Evolutionary conservation across 2,329 filamentous ascomycete genomes (phyloP), one percentile per base, ranked within the genome.

Genomic region (Fusarium udum): DNA sequence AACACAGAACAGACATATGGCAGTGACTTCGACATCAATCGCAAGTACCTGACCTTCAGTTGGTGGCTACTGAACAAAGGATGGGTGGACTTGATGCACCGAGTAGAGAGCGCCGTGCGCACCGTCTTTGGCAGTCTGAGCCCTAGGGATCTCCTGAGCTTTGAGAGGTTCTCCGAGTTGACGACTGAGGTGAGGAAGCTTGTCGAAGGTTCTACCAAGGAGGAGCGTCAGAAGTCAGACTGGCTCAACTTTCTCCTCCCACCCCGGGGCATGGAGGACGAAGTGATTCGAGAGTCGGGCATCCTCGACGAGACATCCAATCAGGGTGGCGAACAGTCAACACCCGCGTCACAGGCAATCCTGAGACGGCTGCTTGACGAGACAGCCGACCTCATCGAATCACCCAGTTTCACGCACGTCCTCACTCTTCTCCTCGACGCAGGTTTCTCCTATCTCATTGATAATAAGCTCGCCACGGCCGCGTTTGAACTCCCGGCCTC

Each of bases 41-140:
- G 95, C 76, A 93, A 93, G 79, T 99, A 98, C 80, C 87, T 99
- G 55, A 97, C 95, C 45, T 97, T 98, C 81, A 97, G 94, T 83
- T 99, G 96, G 96, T 99, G 95, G 95, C 85, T 99, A 52, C 87
- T 99, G 53, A 95, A 99, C 83, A 90, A 91, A 74, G 96, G 96
- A 48, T 98, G 95, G 91, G 90, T 91, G 74, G 90, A 95, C 65
- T 85, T 98, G 64, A 92, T 95, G 88, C 87, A 90, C 64, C 92
- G 92, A 72, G 95, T 99, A 53, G 91, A 95, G 79, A 85, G 86
- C n/a, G 95, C 95, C 8, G 96, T 99, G 31, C 92, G 92, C 76
- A 92, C 97, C 60, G 93, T 95, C 31, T 98, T 98, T 82, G 94
- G 94, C n/a, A 87, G 90, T 70, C 85, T 98, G 56, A 97, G 95